phyloP scores from a whole-genome alignment of 371 early-diverging fungal genomes.

The Umbelopsis sp. region DNA sequence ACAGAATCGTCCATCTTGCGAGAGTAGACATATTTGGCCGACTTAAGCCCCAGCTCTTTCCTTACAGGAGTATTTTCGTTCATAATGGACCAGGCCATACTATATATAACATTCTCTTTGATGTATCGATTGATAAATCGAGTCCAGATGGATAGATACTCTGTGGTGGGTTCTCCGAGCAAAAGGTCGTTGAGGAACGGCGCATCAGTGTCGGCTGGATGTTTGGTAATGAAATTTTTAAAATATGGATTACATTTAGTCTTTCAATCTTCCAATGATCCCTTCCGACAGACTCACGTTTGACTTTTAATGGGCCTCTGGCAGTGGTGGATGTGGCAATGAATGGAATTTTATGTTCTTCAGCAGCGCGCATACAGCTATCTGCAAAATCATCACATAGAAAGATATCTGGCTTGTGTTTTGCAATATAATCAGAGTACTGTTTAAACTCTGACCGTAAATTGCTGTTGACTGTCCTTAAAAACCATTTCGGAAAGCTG shows the following conservation, averaged over 20 bases:
- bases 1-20: background rate
- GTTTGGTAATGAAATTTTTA: too few relatives aligned
- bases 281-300: too few relatives aligned
- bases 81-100: background rate
- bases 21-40: background rate
- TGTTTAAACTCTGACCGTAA: background rate
- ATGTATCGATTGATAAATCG: slow-evolving; percentile 17
- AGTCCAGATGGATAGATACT: slow-evolving; percentile 12
- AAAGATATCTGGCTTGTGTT: slow-evolving; percentile 18
- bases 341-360: slow-evolving; percentile 13
- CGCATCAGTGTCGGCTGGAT: background rate
- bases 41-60: slow-evolving; percentile 13
- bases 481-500: background rate
- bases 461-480: background rate
- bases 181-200: slow-evolving; percentile 20
- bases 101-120: background rate
- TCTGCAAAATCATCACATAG: slow-evolving; percentile 20
- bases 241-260: too few relatives aligned
- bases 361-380: slow-evolving; percentile 17
- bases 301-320: background rate
- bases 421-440: slow-evolving; percentile 13
- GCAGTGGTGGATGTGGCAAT: slow-evolving; percentile 4
- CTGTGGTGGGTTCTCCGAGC: slow-evolving; percentile 12
- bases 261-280: background rate
- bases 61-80: slow-evolving; percentile 7